Conservation (phyloP, 2,329 filamentous ascomycete species). For the Akanthomyces dipterigenus region DNA sequence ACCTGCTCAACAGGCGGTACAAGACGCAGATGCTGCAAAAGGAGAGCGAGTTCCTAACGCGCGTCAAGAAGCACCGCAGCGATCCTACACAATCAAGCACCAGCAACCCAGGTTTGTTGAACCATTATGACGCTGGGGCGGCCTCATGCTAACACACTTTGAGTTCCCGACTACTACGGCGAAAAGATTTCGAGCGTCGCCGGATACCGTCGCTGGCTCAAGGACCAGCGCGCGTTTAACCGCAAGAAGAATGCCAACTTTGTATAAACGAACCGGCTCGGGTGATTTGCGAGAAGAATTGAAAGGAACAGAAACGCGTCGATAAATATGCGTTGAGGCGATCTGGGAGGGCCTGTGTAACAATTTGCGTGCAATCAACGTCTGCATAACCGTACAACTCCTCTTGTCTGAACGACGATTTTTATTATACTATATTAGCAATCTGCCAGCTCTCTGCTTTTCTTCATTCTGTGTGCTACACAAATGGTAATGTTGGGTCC, state of each 20-base stretch:
- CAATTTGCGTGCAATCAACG: conserved; percentile 7
- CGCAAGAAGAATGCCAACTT: conserved; percentile 76
- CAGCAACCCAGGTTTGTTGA: conserved; percentile 64
- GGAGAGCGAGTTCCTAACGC: conserved; percentile 87
- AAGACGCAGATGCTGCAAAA: conserved; percentile 74
- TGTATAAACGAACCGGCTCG: conserved; percentile 34
- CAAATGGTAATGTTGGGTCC: conserved; percentile 50
- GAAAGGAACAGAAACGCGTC: conserved; percentile 8
- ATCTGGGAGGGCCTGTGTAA: conserved; percentile 6
- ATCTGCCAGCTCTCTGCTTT: background rate
- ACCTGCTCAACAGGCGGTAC: conserved; percentile 63
- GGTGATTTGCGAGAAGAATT: background rate
- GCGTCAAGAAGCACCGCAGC: conserved; percentile 86
- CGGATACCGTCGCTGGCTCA: conserved; percentile 91
- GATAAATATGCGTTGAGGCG: conserved; percentile 12
- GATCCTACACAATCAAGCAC: conserved; percentile 85
- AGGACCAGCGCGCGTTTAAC: conserved; percentile 95
- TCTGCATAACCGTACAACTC: conserved; percentile 19
- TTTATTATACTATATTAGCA: conserved; percentile 5
- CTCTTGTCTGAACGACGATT: conserved; percentile 21
- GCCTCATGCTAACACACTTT: conserved; percentile 15
- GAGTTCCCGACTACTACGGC: conserved; percentile 92
- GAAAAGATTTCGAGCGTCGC: conserved; percentile 94
- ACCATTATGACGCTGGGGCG: background rate
- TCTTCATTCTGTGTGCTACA: conserved; percentile 23